These are phyloP conservation scores for Colletotrichum zoysiae DNA, from an alignment of 2,329 filamentous ascomycete genomes.

Conservation along the genomic window DNA sequence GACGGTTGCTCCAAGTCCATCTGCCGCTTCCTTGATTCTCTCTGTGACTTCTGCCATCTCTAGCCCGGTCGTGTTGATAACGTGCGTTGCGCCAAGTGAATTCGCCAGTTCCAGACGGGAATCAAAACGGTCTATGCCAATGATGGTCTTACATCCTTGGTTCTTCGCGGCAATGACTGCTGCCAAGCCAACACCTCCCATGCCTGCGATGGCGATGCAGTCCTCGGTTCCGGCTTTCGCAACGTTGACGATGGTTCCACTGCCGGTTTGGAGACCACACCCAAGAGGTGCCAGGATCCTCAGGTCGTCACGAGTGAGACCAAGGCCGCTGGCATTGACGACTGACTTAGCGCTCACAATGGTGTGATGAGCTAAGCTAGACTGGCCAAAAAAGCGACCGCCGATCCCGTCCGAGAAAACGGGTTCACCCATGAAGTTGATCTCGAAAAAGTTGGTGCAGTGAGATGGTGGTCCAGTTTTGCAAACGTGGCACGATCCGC, in stretches of 20 bases:
- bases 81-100: conserved; percentile 51
- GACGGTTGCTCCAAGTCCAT: conserved; percentile 59
- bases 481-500: conserved; percentile 60
- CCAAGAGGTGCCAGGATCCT: conserved; percentile 51
- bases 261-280: conserved; percentile 54
- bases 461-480: conserved; percentile 59
- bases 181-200: conserved; percentile 52
- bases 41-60: conserved; percentile 45
- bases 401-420: conserved; percentile 36
- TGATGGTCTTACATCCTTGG: conserved; percentile 46
- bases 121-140: conserved; percentile 45
- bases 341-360: conserved; percentile 48
- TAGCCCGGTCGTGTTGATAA: conserved; percentile 44
- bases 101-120: conserved; percentile 45
- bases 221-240: conserved; percentile 46
- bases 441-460: conserved; percentile 60
- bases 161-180: conserved; percentile 52
- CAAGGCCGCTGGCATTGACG: conserved; percentile 44
- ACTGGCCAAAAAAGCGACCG: conserved; percentile 52
- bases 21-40: conserved; percentile 54
- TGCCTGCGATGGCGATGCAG: conserved; percentile 50
- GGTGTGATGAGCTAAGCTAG: conserved; percentile 49
- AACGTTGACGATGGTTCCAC: conserved; percentile 52
- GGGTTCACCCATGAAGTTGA: conserved; percentile 57
- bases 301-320: conserved; percentile 43